Conservation (phyloP, 2,329 filamentous ascomycete species). For the Pseudogymnoascus verrucosus region DNA sequence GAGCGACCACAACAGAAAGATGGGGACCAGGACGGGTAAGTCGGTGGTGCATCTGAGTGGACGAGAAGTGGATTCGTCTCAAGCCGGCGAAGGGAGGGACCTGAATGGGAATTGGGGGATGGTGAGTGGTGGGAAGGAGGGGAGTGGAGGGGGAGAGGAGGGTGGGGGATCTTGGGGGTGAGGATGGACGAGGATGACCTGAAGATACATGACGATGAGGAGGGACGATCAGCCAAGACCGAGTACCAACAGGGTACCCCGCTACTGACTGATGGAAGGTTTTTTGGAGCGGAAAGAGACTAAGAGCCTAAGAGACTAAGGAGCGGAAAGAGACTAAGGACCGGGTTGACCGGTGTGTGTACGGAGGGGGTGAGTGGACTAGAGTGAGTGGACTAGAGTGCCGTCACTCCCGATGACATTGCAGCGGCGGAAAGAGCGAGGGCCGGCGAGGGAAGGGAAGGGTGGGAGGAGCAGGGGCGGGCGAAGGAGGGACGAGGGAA, state of each 20-base stretch:
- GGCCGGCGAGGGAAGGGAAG: too few relatives aligned
- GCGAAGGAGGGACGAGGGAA: too few relatives aligned
- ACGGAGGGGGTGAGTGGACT: too few relatives aligned
- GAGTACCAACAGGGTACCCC: not conserved
- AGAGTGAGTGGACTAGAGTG: not conserved
- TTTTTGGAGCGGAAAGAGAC: not conserved
- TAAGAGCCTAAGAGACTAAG: not conserved
- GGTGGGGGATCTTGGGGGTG: slow-evolving; percentile 17
- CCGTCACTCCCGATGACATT: not conserved
- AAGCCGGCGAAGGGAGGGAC: not conserved
- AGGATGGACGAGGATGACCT: not conserved
- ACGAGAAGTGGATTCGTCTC: not conserved
- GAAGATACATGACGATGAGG: not conserved
- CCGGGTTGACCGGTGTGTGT: too few relatives aligned
- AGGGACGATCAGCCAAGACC: not conserved
- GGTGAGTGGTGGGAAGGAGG: slow-evolving; percentile 8
- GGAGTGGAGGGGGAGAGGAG: not conserved
- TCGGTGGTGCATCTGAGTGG: not conserved
- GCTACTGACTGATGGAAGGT: not conserved
- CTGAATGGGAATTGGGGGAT: not conserved
- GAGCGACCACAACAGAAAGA: not conserved
- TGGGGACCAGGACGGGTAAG: not conserved
- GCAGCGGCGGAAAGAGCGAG: not conserved
- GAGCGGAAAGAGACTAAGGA: too few relatives aligned
- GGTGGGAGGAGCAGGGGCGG: too few relatives aligned